Evolutionary conservation across 768 basidiomycete species (phyloP), one percentile per base, ranked within the genome.

Genomic region (Suillus lakei): DNA sequence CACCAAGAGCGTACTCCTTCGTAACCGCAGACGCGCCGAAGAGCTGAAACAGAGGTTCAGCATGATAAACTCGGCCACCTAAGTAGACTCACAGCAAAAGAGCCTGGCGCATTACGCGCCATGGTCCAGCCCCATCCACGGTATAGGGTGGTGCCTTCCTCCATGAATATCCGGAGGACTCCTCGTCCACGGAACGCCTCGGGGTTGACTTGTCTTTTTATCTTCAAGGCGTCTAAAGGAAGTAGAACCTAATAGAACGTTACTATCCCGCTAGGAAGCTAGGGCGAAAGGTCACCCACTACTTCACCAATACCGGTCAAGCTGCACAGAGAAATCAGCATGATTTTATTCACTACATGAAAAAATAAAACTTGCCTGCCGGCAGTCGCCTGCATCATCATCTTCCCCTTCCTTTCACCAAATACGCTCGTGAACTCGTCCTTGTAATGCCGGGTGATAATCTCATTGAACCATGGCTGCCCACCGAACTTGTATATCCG

Each of bases 71-170:
- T n/a, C 1, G 7, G 5, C 34, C 59, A 2, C 59, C 39, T 44
- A 60, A 54, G 34, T 15, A 36, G 4, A 82, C 92, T 67, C 73
- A 97, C 96, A 62, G 97, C 94, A 72, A 99, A 99, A 61, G 86
- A 89, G 13, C 97, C 97, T 0, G 97, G 97, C 1, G 97, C 97
- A 71, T 99, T 99, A 61, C 97, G 88, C 3, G 96, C 97, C 86
- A 98, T 91, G 28, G 97, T 99, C 97, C 97, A 99, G 53, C 96
- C 96, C 95, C 96, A 98, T 34, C 97, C 97, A 67, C 96, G 90
- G 80, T 99, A 99, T 41, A 99, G 86, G 1, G 91, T 86, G 10
- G 92, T 87, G 64, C 96, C 95, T 75, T 99, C 97, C 70, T 99
- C 96, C 74, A 88, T 78, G 77, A 99, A 87, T 71, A 99, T 95